phyloP scores from a whole-genome alignment of 2,329 filamentous ascomycete species.

The Botrytis cinerea region DNA sequence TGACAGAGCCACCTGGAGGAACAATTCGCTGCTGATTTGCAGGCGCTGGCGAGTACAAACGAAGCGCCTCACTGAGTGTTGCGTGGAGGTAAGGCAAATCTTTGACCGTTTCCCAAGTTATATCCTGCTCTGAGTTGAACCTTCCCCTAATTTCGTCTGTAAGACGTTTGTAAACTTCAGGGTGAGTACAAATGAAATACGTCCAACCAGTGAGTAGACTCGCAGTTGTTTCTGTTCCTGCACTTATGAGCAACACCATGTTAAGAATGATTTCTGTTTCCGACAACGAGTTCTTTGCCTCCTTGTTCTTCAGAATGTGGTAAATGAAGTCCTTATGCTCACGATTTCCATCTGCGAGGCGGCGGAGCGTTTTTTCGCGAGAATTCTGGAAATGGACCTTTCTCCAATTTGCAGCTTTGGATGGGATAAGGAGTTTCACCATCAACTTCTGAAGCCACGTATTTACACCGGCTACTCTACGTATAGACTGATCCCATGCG shows the following conservation, averaged over 20 bases:
- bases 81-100: conserved; percentile 17
- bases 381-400: conserved; percentile 21
- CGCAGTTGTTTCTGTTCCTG: conserved; percentile 28
- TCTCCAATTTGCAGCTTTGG: conserved; percentile 20
- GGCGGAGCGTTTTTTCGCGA: conserved; percentile 12
- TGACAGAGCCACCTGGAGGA: conserved; percentile 27
- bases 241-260: conserved; percentile 24
- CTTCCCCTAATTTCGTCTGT: conserved; percentile 45
- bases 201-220: conserved; percentile 29
- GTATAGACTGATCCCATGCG: conserved; percentile 20
- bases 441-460: conserved; percentile 18
- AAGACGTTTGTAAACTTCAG: conserved; percentile 40
- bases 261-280: conserved; percentile 25
- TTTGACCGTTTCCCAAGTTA: conserved; percentile 39
- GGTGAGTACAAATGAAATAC: conserved; percentile 40
- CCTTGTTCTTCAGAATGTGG: conserved; percentile 30
- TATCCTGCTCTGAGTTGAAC: conserved; percentile 45
- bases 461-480: conserved; percentile 14
- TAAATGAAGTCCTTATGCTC: conserved; percentile 43
- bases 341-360: conserved; percentile 29
- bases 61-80: conserved; percentile 15
- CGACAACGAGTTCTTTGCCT: conserved; percentile 29
- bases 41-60: conserved; percentile 28
- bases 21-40: conserved; percentile 37
- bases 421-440: conserved; percentile 17